phyloP scores from a whole-genome alignment of 176 grass and related monocot genomes.

The Aegilops sharonensis region DNA sequence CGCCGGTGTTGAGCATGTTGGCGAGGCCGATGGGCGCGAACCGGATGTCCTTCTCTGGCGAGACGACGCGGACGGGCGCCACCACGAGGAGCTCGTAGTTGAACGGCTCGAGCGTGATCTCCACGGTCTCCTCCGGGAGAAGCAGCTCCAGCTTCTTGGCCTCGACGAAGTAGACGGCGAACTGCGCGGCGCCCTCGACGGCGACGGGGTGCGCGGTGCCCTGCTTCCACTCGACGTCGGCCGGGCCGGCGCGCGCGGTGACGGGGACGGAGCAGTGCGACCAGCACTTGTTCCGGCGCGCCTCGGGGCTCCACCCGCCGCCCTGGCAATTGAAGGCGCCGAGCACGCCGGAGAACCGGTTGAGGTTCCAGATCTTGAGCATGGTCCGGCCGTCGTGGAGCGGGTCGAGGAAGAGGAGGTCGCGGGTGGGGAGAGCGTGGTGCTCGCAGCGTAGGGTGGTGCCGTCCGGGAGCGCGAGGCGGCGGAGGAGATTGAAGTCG shows the following conservation, averaged over 20 bases:
- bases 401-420: conserved; percentile 73
- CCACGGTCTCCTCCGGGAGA: conserved; percentile 43
- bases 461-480: conserved; percentile 66
- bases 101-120: conserved; percentile 65
- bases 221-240: conserved; percentile 79
- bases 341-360: conserved; percentile 65
- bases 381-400: conserved; percentile 70
- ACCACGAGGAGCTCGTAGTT: conserved; percentile 85
- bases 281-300: conserved; percentile 61
- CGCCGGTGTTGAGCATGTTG: conserved; percentile 88
- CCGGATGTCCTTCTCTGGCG: neutral
- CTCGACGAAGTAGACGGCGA: conserved; percentile 60
- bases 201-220: conserved; percentile 21
- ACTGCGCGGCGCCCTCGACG: conserved; percentile 36
- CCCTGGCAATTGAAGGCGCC: conserved; percentile 96
- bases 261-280: conserved; percentile 52
- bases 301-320: conserved; percentile 84
- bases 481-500: conserved; percentile 71
- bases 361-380: conserved; percentile 97
- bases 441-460: conserved; percentile 69
- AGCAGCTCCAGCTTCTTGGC: conserved; percentile 49
- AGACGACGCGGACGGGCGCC: conserved; percentile 52
- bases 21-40: conserved; percentile 79
- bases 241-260: conserved; percentile 36
- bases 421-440: conserved; percentile 75